Conservation (phyloP, 2,329 filamentous ascomycete genomes). For the Gaeumannomyces sp. region DNA sequence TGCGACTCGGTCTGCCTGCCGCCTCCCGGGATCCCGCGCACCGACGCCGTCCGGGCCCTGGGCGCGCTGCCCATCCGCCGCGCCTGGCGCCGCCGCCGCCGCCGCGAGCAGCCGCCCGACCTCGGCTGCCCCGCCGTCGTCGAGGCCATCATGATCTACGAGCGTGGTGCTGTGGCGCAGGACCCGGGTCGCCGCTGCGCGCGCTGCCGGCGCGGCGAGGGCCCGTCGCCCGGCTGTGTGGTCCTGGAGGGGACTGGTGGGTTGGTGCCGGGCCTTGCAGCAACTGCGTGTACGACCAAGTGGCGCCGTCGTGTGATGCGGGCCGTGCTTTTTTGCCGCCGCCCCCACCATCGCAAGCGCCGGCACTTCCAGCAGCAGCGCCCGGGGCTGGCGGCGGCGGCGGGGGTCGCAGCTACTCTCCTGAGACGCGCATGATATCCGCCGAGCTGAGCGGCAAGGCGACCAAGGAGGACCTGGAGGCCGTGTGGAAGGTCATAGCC, state of each 20-base stretch:
- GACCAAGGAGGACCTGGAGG: not conserved
- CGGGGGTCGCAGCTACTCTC: not conserved
- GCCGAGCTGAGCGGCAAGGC: not conserved
- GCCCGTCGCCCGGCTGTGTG: not conserved
- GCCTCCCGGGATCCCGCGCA: not conserved
- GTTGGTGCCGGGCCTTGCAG: not conserved
- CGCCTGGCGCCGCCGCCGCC: not conserved
- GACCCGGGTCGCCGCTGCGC: not conserved
- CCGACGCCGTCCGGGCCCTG: not conserved
- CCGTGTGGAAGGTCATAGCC: conserved; percentile 1
- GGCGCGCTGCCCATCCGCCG: not conserved
- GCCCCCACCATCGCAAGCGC: too few relatives aligned
- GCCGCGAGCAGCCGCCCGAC: not conserved
- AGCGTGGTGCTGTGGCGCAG: not conserved
- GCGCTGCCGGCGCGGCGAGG: not conserved
- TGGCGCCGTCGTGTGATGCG: not conserved
- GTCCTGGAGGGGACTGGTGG: not conserved
- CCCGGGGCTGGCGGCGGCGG: too few relatives aligned
- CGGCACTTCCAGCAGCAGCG: too few relatives aligned
- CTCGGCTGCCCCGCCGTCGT: not conserved
- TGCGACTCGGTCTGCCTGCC: conserved; percentile 4
- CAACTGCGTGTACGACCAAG: not conserved
- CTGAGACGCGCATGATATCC: not conserved
- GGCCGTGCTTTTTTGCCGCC: too few relatives aligned
- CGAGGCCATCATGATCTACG: conserved; percentile 1